Evolutionary conservation across 768 basidiomycete genomes (phyloP).

Genomic region (Boletus eberwhitei): DNA sequence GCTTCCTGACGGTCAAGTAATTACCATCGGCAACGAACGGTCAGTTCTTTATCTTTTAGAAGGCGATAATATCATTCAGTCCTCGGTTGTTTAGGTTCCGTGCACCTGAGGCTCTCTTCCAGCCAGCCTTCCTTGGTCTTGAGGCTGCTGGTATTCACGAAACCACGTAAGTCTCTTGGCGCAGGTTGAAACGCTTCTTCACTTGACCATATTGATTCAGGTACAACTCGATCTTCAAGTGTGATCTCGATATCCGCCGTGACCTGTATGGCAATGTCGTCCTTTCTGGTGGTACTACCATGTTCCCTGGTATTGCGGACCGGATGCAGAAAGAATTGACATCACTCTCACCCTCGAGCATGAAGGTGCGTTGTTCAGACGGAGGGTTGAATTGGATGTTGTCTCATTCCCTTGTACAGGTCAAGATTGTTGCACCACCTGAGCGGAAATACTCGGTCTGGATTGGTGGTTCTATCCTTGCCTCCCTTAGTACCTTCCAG

Average conservation of each 20-base stretch:
- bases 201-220: slow-evolving; percentile 22
- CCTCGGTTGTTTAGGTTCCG: slow-evolving; percentile 41
- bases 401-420: slow-evolving; percentile 33
- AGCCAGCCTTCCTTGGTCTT: slow-evolving; percentile 57
- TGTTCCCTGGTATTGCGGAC: slow-evolving; percentile 96
- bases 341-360: slow-evolving; percentile 71
- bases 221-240: slow-evolving; percentile 59
- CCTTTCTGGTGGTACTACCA: slow-evolving; percentile 81
- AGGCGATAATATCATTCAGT: neutral
- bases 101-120: slow-evolving; percentile 56
- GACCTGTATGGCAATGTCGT: slow-evolving; percentile 36
- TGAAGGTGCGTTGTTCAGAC: slow-evolving; percentile 56
- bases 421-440: slow-evolving; percentile 91
- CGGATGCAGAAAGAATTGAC: slow-evolving; percentile 95
- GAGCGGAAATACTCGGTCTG: slow-evolving; percentile 96
- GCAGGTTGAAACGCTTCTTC: neutral
- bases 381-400: neutral
- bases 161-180: slow-evolving; percentile 43
- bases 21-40: slow-evolving; percentile 76
- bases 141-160: slow-evolving; percentile 85
- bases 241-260: slow-evolving; percentile 65
- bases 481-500: slow-evolving; percentile 93
- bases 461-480: slow-evolving; percentile 86
- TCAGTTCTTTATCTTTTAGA: slow-evolving; percentile 16
- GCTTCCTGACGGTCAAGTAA: slow-evolving; percentile 89